phyloP scores from a whole-genome alignment of 495 filamentous ascomycete genomes.

The Thermochaetoides thermophila region DNA sequence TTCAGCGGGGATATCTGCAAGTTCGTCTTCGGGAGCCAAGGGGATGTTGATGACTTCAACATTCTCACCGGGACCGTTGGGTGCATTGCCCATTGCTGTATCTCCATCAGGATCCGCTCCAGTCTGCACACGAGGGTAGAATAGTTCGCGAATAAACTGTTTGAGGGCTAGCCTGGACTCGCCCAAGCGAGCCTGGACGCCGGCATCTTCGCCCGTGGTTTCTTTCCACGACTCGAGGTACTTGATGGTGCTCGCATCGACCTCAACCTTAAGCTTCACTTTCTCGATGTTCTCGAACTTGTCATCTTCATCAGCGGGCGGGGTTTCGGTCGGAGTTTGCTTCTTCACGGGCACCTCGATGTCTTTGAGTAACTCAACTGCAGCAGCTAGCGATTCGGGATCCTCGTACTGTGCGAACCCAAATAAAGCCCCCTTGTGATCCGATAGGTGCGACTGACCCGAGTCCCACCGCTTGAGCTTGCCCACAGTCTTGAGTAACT shows the following conservation, averaged over 20 bases:
- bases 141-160: slow-evolving; percentile 51
- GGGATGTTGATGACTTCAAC: slow-evolving; percentile 85
- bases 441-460: slow-evolving; percentile 45
- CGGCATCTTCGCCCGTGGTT: slow-evolving; percentile 47
- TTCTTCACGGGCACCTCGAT: slow-evolving; percentile 74
- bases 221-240: slow-evolving; percentile 72
- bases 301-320: slow-evolving; percentile 29
- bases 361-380: slow-evolving; percentile 73
- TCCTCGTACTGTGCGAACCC: slow-evolving; percentile 97
- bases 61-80: slow-evolving; percentile 40
- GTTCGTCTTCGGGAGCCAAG: slow-evolving; percentile 78
- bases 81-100: slow-evolving; percentile 47
- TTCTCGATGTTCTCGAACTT: slow-evolving; percentile 51
- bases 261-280: slow-evolving; percentile 52
- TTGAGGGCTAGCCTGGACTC: slow-evolving; percentile 48
- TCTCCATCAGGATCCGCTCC: slow-evolving; percentile 49
- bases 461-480: slow-evolving; percentile 68
- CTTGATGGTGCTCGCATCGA: slow-evolving; percentile 66
- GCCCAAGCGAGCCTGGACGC: slow-evolving; percentile 52
- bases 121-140: slow-evolving; percentile 46
- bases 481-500: slow-evolving; percentile 62
- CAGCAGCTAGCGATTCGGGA: slow-evolving; percentile 71
- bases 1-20: slow-evolving; percentile 88
- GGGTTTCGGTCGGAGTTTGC: slow-evolving; percentile 36
- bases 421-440: slow-evolving; percentile 74